Percentiles rank a stretch among this genome's conserved stretches.
These are phyloP conservation scores for Phalaenopsis aphrodite DNA, from an alignment of 106 monocot species.

Conservation along the genomic window DNA sequence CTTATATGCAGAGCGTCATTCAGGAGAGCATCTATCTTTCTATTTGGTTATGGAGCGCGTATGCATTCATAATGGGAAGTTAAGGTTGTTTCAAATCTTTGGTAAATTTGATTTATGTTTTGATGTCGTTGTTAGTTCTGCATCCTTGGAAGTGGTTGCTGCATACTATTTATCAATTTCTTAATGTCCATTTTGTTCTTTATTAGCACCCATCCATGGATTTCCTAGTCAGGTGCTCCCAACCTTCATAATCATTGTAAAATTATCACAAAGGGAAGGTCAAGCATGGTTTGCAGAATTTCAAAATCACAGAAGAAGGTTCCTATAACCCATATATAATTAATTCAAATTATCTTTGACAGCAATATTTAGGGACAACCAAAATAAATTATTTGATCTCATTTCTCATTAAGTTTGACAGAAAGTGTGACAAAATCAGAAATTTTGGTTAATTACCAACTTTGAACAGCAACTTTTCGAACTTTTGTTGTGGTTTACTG, in stretches of 20 bases:
- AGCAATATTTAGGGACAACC: neutral
- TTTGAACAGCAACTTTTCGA: neutral
- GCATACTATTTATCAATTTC: no score
- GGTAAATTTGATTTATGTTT: no score
- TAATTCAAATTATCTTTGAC: neutral
- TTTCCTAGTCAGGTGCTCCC: neutral
- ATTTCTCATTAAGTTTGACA: neutral
- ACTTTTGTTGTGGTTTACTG: neutral
- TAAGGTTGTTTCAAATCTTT: no score
- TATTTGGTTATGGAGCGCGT: no score
- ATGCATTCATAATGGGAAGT: no score
- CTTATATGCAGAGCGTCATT: no score
- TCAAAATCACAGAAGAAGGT: neutral
- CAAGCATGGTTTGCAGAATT: neutral
- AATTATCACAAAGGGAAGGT: neutral
- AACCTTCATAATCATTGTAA: neutral
- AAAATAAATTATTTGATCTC: neutral
- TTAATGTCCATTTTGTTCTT: no score
- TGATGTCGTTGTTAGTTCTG: no score
- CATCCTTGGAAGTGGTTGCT: no score
- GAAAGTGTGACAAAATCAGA: neutral
- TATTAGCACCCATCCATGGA: no score
- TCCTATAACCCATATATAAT: neutral
- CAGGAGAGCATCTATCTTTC: no score
- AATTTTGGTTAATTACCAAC: neutral